Percentiles rank a stretch among this genome's conserved stretches.
Evolutionary conservation across 139 green algal species (phyloP).

Genomic region (Coelastrella sp.): DNA sequence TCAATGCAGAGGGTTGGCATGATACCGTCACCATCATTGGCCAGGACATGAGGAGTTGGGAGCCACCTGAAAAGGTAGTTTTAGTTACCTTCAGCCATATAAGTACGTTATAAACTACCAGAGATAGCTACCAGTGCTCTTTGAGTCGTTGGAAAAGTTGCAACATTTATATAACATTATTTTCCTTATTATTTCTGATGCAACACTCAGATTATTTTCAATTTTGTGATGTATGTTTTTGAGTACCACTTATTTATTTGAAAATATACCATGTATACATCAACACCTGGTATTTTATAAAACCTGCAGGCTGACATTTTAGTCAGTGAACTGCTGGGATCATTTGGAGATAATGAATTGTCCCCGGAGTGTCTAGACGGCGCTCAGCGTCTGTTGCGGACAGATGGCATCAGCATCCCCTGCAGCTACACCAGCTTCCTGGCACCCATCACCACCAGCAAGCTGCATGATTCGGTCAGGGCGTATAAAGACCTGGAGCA

Average conservation of each 20-base stretch:
- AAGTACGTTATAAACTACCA: too few species aligned
- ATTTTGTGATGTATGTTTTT: too few species aligned
- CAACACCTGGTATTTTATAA: neutral
- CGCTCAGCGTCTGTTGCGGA: constrained; percentile 89
- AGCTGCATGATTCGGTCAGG: constrained; percentile 85
- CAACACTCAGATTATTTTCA: too few species aligned
- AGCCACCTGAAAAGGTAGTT: constrained; percentile 53
- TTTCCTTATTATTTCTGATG: too few species aligned
- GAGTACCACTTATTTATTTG: neutral
- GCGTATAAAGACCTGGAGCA: constrained; percentile 85
- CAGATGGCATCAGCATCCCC: constrained; percentile 82
- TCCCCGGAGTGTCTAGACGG: constrained; percentile 87
- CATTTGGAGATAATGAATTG: constrained; percentile 99
- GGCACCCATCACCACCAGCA: constrained; percentile 85
- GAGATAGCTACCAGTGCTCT: neutral
- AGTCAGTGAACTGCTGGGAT: constrained; percentile 95
- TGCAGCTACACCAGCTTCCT: constrained; percentile 82
- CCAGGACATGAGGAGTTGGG: constrained; percentile 91
- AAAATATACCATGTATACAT: neutral
- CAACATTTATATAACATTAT: too few species aligned
- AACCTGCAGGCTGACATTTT: constrained; percentile 92
- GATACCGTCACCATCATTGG: constrained; percentile 68
- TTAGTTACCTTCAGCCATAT: too few species aligned
- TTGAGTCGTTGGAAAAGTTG: neutral
- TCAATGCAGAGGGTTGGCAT: constrained; percentile 75